Evolutionary conservation across 192 early-diverging fungal species (phyloP).

Genomic region (Coemansia sp.): DNA sequence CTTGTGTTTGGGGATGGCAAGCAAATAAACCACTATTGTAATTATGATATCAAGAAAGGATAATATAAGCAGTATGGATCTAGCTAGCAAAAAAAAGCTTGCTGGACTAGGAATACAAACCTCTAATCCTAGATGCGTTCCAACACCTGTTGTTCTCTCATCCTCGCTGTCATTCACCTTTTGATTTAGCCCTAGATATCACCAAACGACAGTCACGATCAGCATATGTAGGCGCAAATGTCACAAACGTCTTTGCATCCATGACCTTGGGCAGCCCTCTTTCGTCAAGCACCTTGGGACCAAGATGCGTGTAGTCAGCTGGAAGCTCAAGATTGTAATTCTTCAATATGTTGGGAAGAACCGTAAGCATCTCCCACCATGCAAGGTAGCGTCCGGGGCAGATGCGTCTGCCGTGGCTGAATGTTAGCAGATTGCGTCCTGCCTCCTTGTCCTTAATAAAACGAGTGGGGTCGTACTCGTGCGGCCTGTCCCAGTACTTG

Average conservation of each 20-base stretch:
- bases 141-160: no score
- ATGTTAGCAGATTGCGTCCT: conserved; percentile 21
- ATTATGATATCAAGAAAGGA: no score
- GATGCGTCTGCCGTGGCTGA: conserved; percentile 24
- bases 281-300: conserved; percentile 25
- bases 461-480: conserved; percentile 19
- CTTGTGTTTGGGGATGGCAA: no score
- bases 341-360: conserved; percentile 27
- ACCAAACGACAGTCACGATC: conserved; percentile 23
- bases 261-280: conserved; percentile 25
- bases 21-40: no score
- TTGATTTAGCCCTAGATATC: neutral
- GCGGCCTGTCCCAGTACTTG: conserved; percentile 20
- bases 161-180: no score
- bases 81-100: no score
- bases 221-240: conserved; percentile 16
- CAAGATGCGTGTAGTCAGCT: conserved; percentile 19
- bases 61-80: no score
- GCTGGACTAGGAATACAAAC: no score
- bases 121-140: no score
- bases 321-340: conserved; percentile 34
- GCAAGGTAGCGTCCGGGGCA: conserved; percentile 42
- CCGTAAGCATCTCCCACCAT: conserved; percentile 26
- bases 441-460: conserved; percentile 14
- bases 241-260: conserved; percentile 20